Evolutionary conservation across 2,329 filamentous ascomycete genomes (phyloP), one percentile per base, ranked within the genome.

Genomic region (Pseudophaeomoniella oleicola): DNA sequence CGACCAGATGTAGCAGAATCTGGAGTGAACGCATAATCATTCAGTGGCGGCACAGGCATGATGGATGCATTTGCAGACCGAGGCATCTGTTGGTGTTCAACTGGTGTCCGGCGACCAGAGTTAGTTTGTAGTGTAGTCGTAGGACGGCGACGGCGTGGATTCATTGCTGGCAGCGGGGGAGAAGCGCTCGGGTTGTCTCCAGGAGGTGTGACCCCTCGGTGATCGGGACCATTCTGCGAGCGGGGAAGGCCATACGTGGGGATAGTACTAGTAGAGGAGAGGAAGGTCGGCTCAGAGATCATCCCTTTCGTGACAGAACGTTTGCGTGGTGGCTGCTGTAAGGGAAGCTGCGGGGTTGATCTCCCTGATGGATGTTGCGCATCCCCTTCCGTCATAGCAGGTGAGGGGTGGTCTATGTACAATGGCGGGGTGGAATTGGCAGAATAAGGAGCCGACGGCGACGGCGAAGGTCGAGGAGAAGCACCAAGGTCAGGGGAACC

Each of bases 231-330:
- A 17, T 68, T 68, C n/a, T n/a, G n/a, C n/a, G n/a, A n/a, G n/a
- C 63, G 49, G 11, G 72, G 71, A 9, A 78, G 59, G 22, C 67
- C 69, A 22, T 76, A 60, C 0, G 69, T 68, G 32, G 74, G 71
- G 17, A 75, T 64, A 32, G 70, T 69, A 2, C 69, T 73, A 3
- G 73, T 77, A 6, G 62, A 59, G 3, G 61, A 64, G 6, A 66
- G 49, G 34, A 65, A 59, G 3, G 57, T 63, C 0, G 75, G 75
- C 46, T 78, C 74, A 2, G 72, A 76, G 35, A 79, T 79, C 39
- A 71, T 67, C 10, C 62, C 58, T 53, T 79, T 79, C 42, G 68
- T 67, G 34, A 78, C 62, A 0, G 66, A 62, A 46, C 69, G 68
- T 57, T 76, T 78, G 27, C 71, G 64, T 47, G 45, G 18, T 16